Percentiles rank a stretch among this genome's conserved stretches.
Evolutionary conservation across 2,329 filamentous ascomycete genomes (phyloP).

Genomic region (Ceratocystis variospora): DNA sequence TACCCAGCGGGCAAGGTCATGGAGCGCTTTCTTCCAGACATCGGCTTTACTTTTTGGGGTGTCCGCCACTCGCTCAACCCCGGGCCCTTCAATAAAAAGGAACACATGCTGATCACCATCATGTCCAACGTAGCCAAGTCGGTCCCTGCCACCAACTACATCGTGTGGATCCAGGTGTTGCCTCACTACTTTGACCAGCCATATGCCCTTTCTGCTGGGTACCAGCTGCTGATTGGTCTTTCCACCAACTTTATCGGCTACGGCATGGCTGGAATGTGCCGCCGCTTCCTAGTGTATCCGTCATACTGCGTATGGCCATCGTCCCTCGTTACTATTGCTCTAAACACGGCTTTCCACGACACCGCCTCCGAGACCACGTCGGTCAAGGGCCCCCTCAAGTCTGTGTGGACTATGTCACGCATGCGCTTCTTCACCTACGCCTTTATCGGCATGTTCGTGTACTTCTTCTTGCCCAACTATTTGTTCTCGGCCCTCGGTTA

Average conservation of each 20-base stretch:
- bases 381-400: constrained; percentile 27
- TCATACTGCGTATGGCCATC: constrained; percentile 41
- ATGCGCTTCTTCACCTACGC: constrained; percentile 34
- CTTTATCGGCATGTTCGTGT: constrained; percentile 37
- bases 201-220: constrained; percentile 35
- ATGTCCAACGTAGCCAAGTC: constrained; percentile 40
- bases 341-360: constrained; percentile 37
- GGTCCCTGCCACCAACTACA: constrained; percentile 36
- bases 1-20: constrained; percentile 36
- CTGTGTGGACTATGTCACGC: constrained; percentile 30
- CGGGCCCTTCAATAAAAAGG: constrained; percentile 40
- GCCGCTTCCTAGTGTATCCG: constrained; percentile 40
- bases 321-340: constrained; percentile 36
- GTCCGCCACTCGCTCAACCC: constrained; percentile 30
- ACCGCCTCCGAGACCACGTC: constrained; percentile 24
- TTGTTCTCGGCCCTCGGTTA: constrained; percentile 34
- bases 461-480: constrained; percentile 41
- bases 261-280: constrained; percentile 37
- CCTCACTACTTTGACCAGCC: constrained; percentile 38
- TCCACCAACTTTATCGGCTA: constrained; percentile 43
- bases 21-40: constrained; percentile 34
- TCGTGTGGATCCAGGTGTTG: constrained; percentile 37
- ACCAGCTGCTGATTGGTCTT: constrained; percentile 37
- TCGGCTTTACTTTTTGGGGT: constrained; percentile 30
- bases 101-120: constrained; percentile 43